phyloP scores from a whole-genome alignment of 345 rosid genomes.

The Theobroma cacao region DNA sequence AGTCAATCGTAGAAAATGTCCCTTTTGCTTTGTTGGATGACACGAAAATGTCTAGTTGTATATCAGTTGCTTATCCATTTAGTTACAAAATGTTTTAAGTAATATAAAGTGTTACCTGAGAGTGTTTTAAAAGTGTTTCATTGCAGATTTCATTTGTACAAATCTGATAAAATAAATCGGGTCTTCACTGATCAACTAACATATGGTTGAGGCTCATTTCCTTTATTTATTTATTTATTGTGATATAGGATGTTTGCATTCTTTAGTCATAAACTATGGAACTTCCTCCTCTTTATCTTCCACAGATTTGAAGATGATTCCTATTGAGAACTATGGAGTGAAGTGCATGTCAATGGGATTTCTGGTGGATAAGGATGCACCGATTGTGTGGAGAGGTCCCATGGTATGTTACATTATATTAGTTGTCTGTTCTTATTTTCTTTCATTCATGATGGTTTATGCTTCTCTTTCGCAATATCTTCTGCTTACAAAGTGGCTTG shows the following conservation, averaged over 20 bases:
- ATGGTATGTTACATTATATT: constrained; percentile 49
- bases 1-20: not conserved
- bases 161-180: not conserved
- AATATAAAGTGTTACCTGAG: not conserved
- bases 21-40: not conserved
- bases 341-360: constrained; percentile 96
- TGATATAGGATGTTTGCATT: not conserved
- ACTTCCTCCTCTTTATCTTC: not conserved
- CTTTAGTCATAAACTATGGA: not conserved
- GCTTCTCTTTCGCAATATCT: not conserved
- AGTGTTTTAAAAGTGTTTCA: not conserved
- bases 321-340: constrained; percentile 79
- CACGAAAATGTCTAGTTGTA: not conserved
- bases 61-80: not conserved
- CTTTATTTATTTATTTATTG: not conserved
- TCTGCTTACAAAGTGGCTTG: constrained; percentile 1
- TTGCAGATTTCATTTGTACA: not conserved
- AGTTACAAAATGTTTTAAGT: not conserved
- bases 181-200: not conserved
- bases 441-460: constrained; percentile 5
- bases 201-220: not conserved
- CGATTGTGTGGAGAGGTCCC: constrained; percentile 94
- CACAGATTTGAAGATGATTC: constrained; percentile 85
- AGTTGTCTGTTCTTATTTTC: not conserved
- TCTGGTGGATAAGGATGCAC: constrained; percentile 87